Evolutionary conservation across 2,329 filamentous ascomycete species (phyloP).

Genomic region (Emericellopsis cladophorae): DNA sequence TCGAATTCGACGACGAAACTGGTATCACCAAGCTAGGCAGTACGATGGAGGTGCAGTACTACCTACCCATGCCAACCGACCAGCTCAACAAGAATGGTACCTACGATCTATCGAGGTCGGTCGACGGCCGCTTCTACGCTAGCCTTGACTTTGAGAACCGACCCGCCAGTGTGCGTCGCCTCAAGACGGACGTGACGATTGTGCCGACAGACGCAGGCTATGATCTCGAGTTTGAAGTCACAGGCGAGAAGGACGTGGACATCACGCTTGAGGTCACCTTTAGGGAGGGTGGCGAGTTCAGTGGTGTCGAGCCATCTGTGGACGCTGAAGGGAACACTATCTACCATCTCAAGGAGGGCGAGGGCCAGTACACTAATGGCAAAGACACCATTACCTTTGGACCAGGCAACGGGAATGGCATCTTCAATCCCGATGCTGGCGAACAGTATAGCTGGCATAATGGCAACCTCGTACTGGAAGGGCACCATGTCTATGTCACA

Average conservation of each 20-base stretch:
- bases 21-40: conserved; percentile 4
- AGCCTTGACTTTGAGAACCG: conserved; percentile 8
- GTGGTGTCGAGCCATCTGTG: conserved; percentile 1
- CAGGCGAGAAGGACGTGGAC: conserved; percentile 8
- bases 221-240: conserved; percentile 7
- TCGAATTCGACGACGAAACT: conserved; percentile 1
- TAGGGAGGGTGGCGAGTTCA: conserved; percentile 5
- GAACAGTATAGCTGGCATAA: conserved; percentile 9
- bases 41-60: conserved; percentile 8
- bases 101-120: conserved; percentile 5
- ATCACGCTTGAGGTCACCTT: conserved; percentile 9
- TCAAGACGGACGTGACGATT: conserved; percentile 6
- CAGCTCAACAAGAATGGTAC: conserved; percentile 4
- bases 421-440: conserved; percentile 4
- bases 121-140: conserved; percentile 8
- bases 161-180: conserved; percentile 6
- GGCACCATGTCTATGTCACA: conserved; percentile 7
- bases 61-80: conserved; percentile 7
- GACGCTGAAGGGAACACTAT: conserved; percentile 3
- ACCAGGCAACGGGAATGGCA: conserved; percentile 5
- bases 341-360: conserved; percentile 6
- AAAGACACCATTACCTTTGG: conserved; percentile 7
- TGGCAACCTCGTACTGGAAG: conserved; percentile 4
- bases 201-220: conserved; percentile 5
- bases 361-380: conserved; percentile 5